Percentiles rank a stretch among this genome's conserved stretches.
Conservation (phyloP, 495 filamentous ascomycete genomes). For the Neurospora sp. region DNA sequence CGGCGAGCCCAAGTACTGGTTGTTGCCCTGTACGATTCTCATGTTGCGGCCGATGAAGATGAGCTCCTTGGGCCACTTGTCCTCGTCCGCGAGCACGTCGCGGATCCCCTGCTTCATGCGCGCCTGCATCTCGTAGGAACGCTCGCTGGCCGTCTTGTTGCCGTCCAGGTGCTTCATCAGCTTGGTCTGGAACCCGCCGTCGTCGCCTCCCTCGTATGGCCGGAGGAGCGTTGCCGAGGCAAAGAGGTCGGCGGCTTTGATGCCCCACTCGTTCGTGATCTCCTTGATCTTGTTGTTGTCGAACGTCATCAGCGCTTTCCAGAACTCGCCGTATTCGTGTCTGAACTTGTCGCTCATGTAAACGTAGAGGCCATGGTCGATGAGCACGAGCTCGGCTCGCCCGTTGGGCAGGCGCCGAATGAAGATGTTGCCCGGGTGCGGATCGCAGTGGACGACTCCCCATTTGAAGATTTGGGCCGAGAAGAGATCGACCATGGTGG, state of each 20-base stretch:
- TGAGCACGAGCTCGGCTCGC: conserved; percentile 80
- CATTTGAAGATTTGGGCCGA: conserved; percentile 95
- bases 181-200: conserved; percentile 43
- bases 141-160: conserved; percentile 50
- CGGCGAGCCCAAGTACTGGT: conserved; percentile 73
- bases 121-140: conserved; percentile 77
- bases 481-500: conserved; percentile 90
- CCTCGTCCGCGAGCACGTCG: conserved; percentile 78
- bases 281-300: conserved; percentile 69
- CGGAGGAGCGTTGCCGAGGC: conserved; percentile 81
- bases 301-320: conserved; percentile 87
- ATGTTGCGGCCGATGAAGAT: conserved; percentile 94
- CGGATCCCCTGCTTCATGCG: conserved; percentile 74
- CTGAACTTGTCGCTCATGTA: conserved; percentile 77
- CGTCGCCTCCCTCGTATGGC: conserved; percentile 79
- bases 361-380: conserved; percentile 95
- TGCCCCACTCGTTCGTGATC: conserved; percentile 71
- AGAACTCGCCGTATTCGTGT: conserved; percentile 84
- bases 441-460: conserved; percentile 90
- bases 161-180: conserved; percentile 43
- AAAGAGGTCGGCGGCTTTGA: conserved; percentile 82
- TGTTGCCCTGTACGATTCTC: conserved; percentile 69
- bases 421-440: conserved; percentile 95
- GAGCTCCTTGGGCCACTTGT: conserved; percentile 85
- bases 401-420: conserved; percentile 75